phyloP scores from a whole-genome alignment of 2,329 filamentous ascomycete genomes.

The Neonectria coccinea region DNA sequence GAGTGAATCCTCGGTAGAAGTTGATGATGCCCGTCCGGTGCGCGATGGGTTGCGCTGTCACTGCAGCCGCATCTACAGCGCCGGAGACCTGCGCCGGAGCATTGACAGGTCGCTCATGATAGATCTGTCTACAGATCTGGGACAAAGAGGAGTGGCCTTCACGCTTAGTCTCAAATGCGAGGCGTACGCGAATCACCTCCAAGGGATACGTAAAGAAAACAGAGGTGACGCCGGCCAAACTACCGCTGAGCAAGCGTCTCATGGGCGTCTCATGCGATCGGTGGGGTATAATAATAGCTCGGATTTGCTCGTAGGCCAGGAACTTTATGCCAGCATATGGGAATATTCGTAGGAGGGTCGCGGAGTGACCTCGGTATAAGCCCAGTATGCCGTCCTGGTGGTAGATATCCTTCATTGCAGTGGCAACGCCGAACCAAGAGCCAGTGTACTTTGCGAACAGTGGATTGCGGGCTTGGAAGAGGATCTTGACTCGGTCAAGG shows the following conservation, averaged over 20 bases:
- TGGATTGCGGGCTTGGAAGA: conserved; percentile 95
- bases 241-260: conserved; percentile 79
- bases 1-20: conserved; percentile 94
- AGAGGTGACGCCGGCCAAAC: conserved; percentile 84
- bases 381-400: conserved; percentile 77
- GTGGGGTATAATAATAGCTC: conserved; percentile 78
- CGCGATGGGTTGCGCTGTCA: conserved; percentile 57
- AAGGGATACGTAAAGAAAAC: conserved; percentile 97
- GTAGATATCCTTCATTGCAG: conserved; percentile 87
- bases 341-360: conserved; percentile 93
- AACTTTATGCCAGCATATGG: conserved; percentile 99
- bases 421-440: conserved; percentile 85
- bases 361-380: conserved; percentile 93
- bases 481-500: conserved; percentile 97
- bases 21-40: conserved; percentile 81
- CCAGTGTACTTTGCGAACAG: conserved; percentile 94
- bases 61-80: conserved; percentile 53
- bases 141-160: conserved; percentile 76
- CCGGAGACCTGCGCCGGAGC: conserved; percentile 48
- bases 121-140: conserved; percentile 88
- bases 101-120: conserved; percentile 74
- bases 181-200: conserved; percentile 89
- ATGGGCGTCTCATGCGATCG: conserved; percentile 82
- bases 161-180: conserved; percentile 92
- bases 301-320: conserved; percentile 95